Evolutionary conservation across 2,329 filamentous ascomycete species (phyloP).

Genomic region (Fusarium sp.): DNA sequence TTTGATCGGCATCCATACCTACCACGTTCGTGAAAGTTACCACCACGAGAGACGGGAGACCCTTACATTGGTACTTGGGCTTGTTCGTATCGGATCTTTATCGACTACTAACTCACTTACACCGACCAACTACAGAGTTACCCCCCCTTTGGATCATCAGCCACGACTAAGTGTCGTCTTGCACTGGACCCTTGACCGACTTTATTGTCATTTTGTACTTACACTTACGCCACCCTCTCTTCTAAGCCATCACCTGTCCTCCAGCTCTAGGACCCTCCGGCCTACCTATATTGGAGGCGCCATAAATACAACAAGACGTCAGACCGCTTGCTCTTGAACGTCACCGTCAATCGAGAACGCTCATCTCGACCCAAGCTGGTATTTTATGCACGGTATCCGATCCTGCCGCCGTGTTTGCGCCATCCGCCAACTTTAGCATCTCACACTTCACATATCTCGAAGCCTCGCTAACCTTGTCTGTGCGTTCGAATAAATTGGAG

Average conservation of each 20-base stretch:
- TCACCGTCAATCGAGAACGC: constrained; percentile 17
- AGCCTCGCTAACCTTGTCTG: constrained; percentile 5
- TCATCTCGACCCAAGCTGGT: constrained; percentile 27
- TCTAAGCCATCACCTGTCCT: constrained; percentile 26
- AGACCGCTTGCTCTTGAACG: constrained; percentile 39
- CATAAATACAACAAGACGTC: constrained; percentile 41
- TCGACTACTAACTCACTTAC: neutral
- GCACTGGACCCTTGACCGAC: constrained; percentile 30
- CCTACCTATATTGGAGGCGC: constrained; percentile 27
- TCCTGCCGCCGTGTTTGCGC: constrained; percentile 27
- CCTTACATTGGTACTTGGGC: constrained; percentile 31
- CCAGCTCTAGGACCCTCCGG: constrained; percentile 32
- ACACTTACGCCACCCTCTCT: constrained; percentile 32
- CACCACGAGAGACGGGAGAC: constrained; percentile 20
- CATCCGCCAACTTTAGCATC: constrained; percentile 11
- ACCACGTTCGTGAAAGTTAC: constrained; percentile 28
- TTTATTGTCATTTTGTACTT: constrained; percentile 31
- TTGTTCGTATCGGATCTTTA: constrained; percentile 30
- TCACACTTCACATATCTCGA: constrained; percentile 2
- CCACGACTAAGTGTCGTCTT: constrained; percentile 9
- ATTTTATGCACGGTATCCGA: constrained; percentile 30
- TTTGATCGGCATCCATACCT: constrained; percentile 32
- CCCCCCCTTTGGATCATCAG: neutral
- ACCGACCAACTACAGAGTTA: neutral
- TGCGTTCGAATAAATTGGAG: constrained; percentile 26